Base-by-base conservation (phyloP, 306 rosid species). In the Canavalia gladiata region DNA sequence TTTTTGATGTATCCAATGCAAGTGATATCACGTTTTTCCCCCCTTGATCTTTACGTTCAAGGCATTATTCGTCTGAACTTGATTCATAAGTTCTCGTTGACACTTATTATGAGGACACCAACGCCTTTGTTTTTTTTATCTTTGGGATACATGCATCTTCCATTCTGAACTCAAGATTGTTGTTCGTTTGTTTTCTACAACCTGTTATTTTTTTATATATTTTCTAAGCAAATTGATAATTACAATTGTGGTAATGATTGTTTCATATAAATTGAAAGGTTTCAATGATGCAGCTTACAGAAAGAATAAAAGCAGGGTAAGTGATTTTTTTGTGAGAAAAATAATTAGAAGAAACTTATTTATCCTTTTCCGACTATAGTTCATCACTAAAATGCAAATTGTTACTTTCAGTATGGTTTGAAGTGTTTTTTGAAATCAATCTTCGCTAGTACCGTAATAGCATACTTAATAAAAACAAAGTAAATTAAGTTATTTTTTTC, bases 1-100 rank as follows among this genome's bases (percentile, higher is more conserved):
- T 74, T 70, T 78, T 88, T 79, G 62, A 77, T 76, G 88, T 81
- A 81, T 80, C 66, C 72, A 62, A 76, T 85, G 49, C 87, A 78
- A 63, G 80, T 81, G 80, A 71, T 69, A 35, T 68, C 78, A 50
- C 69, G 5, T 70, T 42, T 42, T 57, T 67, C 25, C 0, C 0
- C 56, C 9, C 29, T 31, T 59, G 79, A 60, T 81, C 52, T 78
- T 60, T 30, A n/a, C 39, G 82, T 52, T 80, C 56, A 47, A 43
- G 43, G 51, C 67, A n/a, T 79, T 62, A 33, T 60, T 45, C 50
- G 28, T 68, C 51, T 46, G 39, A 33, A 63, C 68, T 18, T 60
- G 50, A 34, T 25, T 12, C 72, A 55, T 49, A 34, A 67, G 62
- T 25, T 58, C 81, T 78, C 30, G 41, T 65, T 74, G 81, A 60